These are phyloP conservation scores for Paulownia fortunei DNA, from an alignment of 257 asterid genomes.

Conservation along the genomic window DNA sequence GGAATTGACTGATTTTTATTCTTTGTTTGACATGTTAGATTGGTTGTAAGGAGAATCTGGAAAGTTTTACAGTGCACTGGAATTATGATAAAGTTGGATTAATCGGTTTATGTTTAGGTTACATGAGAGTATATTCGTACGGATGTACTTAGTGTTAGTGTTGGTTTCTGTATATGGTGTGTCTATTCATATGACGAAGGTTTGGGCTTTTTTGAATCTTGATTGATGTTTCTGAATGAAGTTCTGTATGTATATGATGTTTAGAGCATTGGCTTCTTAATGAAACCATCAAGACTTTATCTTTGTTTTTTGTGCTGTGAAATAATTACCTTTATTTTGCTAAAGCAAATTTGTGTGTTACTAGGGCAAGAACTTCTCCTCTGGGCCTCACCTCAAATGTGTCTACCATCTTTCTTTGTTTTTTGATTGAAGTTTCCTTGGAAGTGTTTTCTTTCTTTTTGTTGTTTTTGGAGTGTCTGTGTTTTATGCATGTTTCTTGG, in stretches of 20 bases:
- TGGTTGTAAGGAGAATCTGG: neutral
- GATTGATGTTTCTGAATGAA: neutral
- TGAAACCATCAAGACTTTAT: neutral
- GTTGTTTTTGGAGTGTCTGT: neutral
- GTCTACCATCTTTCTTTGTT: neutral
- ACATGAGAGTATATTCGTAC: neutral
- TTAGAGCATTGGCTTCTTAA: constrained; percentile 7
- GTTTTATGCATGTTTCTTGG: neutral
- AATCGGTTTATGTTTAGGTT: constrained; percentile 4
- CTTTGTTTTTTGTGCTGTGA: neutral
- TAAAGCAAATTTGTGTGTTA: neutral
- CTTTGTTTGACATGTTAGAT: neutral
- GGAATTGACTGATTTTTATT: neutral
- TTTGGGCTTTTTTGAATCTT: constrained; percentile 6
- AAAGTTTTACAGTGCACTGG: neutral
- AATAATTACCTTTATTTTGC: neutral
- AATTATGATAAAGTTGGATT: neutral
- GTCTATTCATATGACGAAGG: neutral
- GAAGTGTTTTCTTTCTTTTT: neutral
- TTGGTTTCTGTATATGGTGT: neutral
- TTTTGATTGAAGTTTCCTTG: neutral
- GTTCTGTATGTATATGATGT: constrained; percentile 3
- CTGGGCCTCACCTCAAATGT: neutral
- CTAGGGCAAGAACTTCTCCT: neutral
- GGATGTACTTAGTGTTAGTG: neutral